Evolutionary conservation across 2,329 filamentous ascomycete genomes (phyloP), one percentile per base, ranked within the genome.

Genomic region (Cladosporium sp.): DNA sequence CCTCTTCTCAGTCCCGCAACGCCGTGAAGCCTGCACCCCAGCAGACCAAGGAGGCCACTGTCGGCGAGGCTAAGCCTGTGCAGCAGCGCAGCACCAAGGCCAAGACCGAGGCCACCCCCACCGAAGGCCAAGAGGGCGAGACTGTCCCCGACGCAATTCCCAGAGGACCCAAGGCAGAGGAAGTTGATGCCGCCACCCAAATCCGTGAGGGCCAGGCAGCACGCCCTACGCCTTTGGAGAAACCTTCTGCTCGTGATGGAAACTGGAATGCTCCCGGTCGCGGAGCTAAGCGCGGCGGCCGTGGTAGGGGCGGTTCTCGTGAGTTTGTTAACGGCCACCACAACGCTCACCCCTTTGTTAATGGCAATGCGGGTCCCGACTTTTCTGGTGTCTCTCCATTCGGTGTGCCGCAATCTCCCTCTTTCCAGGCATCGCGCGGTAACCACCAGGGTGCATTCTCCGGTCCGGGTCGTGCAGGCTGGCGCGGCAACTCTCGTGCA

Each of bases 401-500:
- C 42, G 57, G 55, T 15, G 55, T 58, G 18, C 61, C 62, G 20
- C 57, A 57, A 22, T 66, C 64, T 18, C 62, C 64, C 45, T 50
- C 56, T 7, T 64, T 61, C 48, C 58, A 58, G 38, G 38, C 56
- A 19, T 49, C 57, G 4, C 61, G 66, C 37, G 63, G 65, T n/a
- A 56, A 55, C 30, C 61, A 63, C 41, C 52, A 56, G 11, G 57
- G 55, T 24, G 42, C 45, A 12, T 64, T 58, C 48, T 34, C 56
- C 65, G 69, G 51, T 63, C 70, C 53, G 38, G 56, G 61, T 32
- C 61, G 65, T 43, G 62, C 75, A 50, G 73, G 72, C 52, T 77
- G 75, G 57, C 73, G 80, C 44, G 73, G 75, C 58, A 68, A 66
- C 49, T 67, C 78, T 53, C 75, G 83, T 49, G 82, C 83, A 20